Percentiles rank a stretch among this genome's conserved stretches.
phyloP scores from a whole-genome alignment of 1,284 basidiomycete genomes.

The Sporisorium graminicola region DNA sequence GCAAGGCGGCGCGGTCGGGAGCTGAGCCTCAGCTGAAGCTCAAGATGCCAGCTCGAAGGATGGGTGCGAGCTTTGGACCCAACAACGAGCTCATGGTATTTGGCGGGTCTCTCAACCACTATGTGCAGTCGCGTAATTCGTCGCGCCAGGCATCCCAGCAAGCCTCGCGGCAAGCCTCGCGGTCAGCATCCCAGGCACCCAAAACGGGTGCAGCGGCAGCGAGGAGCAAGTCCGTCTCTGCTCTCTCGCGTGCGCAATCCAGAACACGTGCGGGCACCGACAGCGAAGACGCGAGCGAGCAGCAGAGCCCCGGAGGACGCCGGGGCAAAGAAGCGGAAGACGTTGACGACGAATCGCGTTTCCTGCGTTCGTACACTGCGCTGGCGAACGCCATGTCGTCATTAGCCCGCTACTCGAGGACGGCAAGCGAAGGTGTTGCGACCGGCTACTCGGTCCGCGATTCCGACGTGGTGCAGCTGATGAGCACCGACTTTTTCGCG shows the following conservation, averaged over 20 bases:
- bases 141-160: slow-evolving; percentile 29
- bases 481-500: slow-evolving; percentile 58
- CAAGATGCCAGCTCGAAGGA: slow-evolving; percentile 34
- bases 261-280: slow-evolving; percentile 1
- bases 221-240: slow-evolving; percentile 21
- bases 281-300: slow-evolving; percentile 5
- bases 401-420: slow-evolving; percentile 43
- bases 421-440: slow-evolving; percentile 28
- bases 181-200: slow-evolving; percentile 24
- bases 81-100: slow-evolving; percentile 53
- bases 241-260: slow-evolving; percentile 18
- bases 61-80: slow-evolving; percentile 52
- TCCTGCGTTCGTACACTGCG: slow-evolving; percentile 58
- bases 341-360: slow-evolving; percentile 42
- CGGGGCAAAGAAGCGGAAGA: slow-evolving; percentile 12
- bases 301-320: slow-evolving; percentile 4
- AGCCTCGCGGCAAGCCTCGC: slow-evolving; percentile 13
- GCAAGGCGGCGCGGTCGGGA: background rate
- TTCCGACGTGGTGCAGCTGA: slow-evolving; percentile 60
- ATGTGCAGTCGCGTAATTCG: slow-evolving; percentile 25
- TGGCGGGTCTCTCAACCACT: slow-evolving; percentile 30
- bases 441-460: slow-evolving; percentile 53
- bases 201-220: background rate
- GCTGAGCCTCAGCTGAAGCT: slow-evolving; percentile 15
- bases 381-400: slow-evolving; percentile 57